These are phyloP conservation scores for Calonectria pseudoreteaudii DNA, from an alignment of 2,329 filamentous ascomycete species.

Conservation along the genomic window DNA sequence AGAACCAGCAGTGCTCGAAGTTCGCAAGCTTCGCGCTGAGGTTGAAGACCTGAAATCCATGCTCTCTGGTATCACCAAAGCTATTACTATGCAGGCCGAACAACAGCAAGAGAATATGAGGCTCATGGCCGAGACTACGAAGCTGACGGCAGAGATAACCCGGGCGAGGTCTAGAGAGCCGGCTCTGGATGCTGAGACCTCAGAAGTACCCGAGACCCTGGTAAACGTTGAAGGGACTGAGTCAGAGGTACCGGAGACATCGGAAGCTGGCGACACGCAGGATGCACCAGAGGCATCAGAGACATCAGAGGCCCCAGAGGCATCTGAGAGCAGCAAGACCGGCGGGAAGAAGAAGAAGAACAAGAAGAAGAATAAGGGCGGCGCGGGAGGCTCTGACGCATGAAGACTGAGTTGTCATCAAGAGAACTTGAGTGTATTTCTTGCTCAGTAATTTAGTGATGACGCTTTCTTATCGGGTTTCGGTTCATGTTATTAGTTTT, in stretches of 20 bases:
- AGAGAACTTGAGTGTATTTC: neutral
- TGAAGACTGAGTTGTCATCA: conserved; percentile 13
- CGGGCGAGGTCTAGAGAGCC: neutral
- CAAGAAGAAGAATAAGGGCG: conserved; percentile 41
- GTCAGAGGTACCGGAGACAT: conserved; percentile 27
- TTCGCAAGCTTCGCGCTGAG: conserved; percentile 68
- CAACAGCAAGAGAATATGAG: neutral
- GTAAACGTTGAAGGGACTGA: conserved; percentile 28
- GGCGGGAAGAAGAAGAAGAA: conserved; percentile 42
- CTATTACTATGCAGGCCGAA: conserved; percentile 30
- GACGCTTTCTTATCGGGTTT: neutral
- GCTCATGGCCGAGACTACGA: conserved; percentile 7
- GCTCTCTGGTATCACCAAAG: conserved; percentile 50
- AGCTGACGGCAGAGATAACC: conserved; percentile 4
- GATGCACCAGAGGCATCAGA: neutral
- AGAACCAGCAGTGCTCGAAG: conserved; percentile 80
- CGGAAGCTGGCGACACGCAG: neutral
- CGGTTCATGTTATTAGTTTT: neutral
- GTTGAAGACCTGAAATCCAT: conserved; percentile 67
- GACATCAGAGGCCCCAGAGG: neutral
- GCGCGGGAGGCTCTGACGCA: conserved; percentile 25
- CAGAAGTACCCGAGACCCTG: conserved; percentile 26
- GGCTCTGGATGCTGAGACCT: neutral
- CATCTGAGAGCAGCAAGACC: conserved; percentile 28
- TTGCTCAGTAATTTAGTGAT: neutral